These are phyloP conservation scores for Thelonectria blattea DNA, from an alignment of 2,329 filamentous ascomycete species.

Conservation along the genomic window DNA sequence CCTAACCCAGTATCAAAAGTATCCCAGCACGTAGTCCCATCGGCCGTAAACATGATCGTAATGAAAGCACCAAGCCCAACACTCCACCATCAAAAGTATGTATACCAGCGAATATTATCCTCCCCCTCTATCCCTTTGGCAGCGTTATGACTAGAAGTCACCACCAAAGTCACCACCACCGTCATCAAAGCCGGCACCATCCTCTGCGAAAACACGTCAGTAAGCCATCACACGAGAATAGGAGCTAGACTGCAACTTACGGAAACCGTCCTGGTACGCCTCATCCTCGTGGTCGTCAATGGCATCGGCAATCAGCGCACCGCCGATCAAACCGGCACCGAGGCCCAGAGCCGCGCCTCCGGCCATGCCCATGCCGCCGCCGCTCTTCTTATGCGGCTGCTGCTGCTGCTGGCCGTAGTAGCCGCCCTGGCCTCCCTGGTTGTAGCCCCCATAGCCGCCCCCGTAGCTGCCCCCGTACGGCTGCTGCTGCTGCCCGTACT, in stretches of 20 bases:
- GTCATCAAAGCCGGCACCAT: conserved; percentile 39
- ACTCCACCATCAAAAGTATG: conserved; percentile 16
- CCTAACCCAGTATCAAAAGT: neutral
- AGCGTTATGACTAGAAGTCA: neutral
- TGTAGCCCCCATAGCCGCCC: conserved; percentile 42
- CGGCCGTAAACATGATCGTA: conserved; percentile 17
- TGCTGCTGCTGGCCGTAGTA: conserved; percentile 46
- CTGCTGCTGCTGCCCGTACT: conserved; percentile 41
- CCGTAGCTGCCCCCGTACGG: conserved; percentile 44
- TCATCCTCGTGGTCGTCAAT: conserved; percentile 67
- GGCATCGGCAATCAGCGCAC: conserved; percentile 72
- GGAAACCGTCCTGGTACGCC: conserved; percentile 56
- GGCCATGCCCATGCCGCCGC: conserved; percentile 65
- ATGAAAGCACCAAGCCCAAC: neutral
- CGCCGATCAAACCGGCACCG: conserved; percentile 82
- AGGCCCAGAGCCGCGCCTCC: conserved; percentile 79
- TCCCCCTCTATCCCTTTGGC: neutral
- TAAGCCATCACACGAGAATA: neutral
- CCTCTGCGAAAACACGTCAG: conserved; percentile 40
- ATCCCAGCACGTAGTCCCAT: conserved; percentile 1
- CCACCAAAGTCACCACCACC: conserved; percentile 34
- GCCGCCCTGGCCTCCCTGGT: conserved; percentile 26
- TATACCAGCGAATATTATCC: conserved; percentile 11
- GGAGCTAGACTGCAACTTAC: conserved; percentile 37
- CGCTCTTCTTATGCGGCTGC: conserved; percentile 49